These are phyloP conservation scores for Priceomyces carsonii DNA, from an alignment of 805 yeast genomes.

Conservation along the genomic window DNA sequence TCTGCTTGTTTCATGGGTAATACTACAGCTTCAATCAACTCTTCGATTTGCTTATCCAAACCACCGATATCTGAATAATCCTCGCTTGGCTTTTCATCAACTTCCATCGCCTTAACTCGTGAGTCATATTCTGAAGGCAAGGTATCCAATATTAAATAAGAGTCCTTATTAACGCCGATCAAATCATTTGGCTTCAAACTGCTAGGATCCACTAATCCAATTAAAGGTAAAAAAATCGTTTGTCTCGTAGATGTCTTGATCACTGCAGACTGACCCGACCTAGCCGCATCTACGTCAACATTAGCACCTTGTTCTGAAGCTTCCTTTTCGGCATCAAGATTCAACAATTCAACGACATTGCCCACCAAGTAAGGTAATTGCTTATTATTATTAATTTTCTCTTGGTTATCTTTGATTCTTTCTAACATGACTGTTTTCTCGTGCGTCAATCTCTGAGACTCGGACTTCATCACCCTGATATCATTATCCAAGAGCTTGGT, in stretches of 20 bases:
- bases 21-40: constrained; percentile 96
- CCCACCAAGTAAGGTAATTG: constrained; percentile 96
- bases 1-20: constrained; percentile 98
- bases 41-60: constrained; percentile 96
- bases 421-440: constrained; percentile 92
- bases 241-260: constrained; percentile 97
- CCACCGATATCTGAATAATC: constrained; percentile 98
- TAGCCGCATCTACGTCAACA: constrained; percentile 86
- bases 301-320: constrained; percentile 93
- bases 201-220: constrained; percentile 91
- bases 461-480: constrained; percentile 91
- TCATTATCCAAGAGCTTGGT: constrained; percentile 90
- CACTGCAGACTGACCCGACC: constrained; percentile 96
- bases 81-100: constrained; percentile 97
- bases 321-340: constrained; percentile 79
- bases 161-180: constrained; percentile 97
- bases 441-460: constrained; percentile 84
- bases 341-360: constrained; percentile 91
- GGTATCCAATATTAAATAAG: constrained; percentile 89
- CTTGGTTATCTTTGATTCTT: constrained; percentile 92
- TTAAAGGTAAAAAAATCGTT: constrained; percentile 92
- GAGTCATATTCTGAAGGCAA: constrained; percentile 97
- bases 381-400: constrained; percentile 91
- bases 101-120: constrained; percentile 98
- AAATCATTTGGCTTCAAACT: constrained; percentile 95